phyloP scores from a whole-genome alignment of 2,329 filamentous ascomycete species.

The Fusarium tjaetaba region DNA sequence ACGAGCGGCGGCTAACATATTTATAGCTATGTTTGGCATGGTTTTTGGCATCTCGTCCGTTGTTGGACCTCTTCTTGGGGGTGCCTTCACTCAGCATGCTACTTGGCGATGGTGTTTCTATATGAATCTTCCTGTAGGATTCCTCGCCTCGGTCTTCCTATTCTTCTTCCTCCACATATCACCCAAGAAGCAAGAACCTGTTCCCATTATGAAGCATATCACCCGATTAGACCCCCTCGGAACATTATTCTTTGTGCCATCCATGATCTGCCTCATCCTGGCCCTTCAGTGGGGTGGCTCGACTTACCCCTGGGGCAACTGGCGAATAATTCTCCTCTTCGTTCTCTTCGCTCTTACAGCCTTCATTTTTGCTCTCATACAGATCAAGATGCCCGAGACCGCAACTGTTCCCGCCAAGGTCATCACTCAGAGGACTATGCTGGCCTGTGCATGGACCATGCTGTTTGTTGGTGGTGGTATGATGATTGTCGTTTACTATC shows the following conservation, averaged over 20 bases:
- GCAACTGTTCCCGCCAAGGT: conserved; percentile 67
- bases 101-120: conserved; percentile 69
- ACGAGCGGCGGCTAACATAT: conserved; percentile 16
- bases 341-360: conserved; percentile 59
- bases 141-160: conserved; percentile 59
- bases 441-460: conserved; percentile 57
- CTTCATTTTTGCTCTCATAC: conserved; percentile 60
- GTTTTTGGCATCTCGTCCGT: conserved; percentile 66
- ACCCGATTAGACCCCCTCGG: conserved; percentile 67
- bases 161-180: conserved; percentile 60
- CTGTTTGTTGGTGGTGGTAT: conserved; percentile 61
- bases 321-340: conserved; percentile 65
- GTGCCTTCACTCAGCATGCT: conserved; percentile 59
- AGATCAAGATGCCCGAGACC: conserved; percentile 63
- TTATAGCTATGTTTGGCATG: conserved; percentile 60
- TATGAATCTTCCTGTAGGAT: conserved; percentile 67
- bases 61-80: conserved; percentile 63
- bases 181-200: conserved; percentile 43
- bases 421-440: conserved; percentile 65
- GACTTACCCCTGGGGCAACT: conserved; percentile 61
- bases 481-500: conserved; percentile 64
- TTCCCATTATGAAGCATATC: conserved; percentile 54
- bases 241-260: conserved; percentile 68
- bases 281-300: conserved; percentile 72
- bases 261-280: conserved; percentile 67